Evolutionary conservation across 495 filamentous ascomycete genomes (phyloP).

Genomic region (Haplographium delicatum): DNA sequence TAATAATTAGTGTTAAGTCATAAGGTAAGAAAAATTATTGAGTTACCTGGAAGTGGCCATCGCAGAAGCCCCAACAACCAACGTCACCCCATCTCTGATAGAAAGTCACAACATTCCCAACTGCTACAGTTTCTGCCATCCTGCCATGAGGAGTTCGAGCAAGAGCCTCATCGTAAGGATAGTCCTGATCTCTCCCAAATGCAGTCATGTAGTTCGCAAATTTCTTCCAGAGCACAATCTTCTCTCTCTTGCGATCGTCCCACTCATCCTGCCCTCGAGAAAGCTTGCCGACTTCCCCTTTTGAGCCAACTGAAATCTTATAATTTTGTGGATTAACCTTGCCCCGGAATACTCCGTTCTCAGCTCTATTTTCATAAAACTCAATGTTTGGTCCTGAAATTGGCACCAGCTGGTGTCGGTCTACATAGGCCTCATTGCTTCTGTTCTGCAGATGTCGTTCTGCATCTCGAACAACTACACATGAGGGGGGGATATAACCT

Average conservation of each 20-base stretch:
- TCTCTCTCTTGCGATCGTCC: slow-evolving; percentile 65
- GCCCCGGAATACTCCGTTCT: slow-evolving; percentile 58
- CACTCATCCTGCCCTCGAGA: slow-evolving; percentile 48
- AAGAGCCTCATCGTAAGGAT: slow-evolving; percentile 37
- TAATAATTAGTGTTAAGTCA: neutral
- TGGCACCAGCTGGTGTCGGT: slow-evolving; percentile 62
- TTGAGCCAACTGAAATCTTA: slow-evolving; percentile 43
- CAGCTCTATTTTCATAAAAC: slow-evolving; percentile 71
- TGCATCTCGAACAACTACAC: slow-evolving; percentile 62
- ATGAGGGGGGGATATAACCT: slow-evolving; percentile 53
- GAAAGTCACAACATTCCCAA: slow-evolving; percentile 70
- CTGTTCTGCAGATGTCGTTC: slow-evolving; percentile 54
- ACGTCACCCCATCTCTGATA: slow-evolving; percentile 86
- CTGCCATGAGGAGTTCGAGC: slow-evolving; percentile 43
- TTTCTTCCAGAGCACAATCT: slow-evolving; percentile 79
- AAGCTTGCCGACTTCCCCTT: slow-evolving; percentile 49
- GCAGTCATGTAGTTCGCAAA: slow-evolving; percentile 92
- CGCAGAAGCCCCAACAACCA: slow-evolving; percentile 82
- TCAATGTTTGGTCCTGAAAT: slow-evolving; percentile 57
- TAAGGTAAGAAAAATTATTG: slow-evolving; percentile 10
- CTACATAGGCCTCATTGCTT: slow-evolving; percentile 47
- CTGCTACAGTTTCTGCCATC: slow-evolving; percentile 39
- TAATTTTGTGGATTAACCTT: slow-evolving; percentile 57
- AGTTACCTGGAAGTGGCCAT: slow-evolving; percentile 76
- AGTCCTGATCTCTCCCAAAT: slow-evolving; percentile 48